Conservation (phyloP, 2,329 filamentous ascomycete genomes). For the Domatiomyces catenatus region DNA sequence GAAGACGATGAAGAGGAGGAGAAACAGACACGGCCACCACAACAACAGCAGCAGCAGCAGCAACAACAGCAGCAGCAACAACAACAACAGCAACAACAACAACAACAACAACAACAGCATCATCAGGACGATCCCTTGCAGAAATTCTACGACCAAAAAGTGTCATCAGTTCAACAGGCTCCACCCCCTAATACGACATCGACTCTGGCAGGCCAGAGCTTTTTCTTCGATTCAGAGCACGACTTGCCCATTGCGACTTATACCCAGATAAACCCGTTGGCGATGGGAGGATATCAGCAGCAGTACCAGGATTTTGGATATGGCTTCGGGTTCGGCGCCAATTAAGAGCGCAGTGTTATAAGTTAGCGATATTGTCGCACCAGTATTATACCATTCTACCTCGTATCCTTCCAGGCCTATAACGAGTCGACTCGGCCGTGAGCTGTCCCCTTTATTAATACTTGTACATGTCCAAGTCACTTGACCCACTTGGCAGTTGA, state of each 20-base stretch:
- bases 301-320: background rate
- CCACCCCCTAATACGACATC: background rate
- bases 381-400: background rate
- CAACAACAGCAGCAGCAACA: background rate
- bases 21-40: background rate
- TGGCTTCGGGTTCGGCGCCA: background rate
- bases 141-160: background rate
- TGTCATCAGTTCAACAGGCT: background rate
- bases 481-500: too few relatives aligned
- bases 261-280: background rate
- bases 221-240: background rate
- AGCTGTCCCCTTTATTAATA: too few relatives aligned
- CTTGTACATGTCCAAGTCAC: too few relatives aligned
- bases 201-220: background rate
- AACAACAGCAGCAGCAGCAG: background rate
- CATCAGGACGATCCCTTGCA: background rate
- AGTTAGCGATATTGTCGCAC: background rate
- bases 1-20: constrained; percentile 5
- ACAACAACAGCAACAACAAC: background rate
- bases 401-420: background rate
- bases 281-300: background rate
- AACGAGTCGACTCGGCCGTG: too few relatives aligned
- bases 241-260: background rate
- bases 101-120: background rate
- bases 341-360: background rate